These are phyloP conservation scores for Debaryomyces hansenii DNA, from an alignment of 805 yeast genomes.

Conservation along the genomic window DNA sequence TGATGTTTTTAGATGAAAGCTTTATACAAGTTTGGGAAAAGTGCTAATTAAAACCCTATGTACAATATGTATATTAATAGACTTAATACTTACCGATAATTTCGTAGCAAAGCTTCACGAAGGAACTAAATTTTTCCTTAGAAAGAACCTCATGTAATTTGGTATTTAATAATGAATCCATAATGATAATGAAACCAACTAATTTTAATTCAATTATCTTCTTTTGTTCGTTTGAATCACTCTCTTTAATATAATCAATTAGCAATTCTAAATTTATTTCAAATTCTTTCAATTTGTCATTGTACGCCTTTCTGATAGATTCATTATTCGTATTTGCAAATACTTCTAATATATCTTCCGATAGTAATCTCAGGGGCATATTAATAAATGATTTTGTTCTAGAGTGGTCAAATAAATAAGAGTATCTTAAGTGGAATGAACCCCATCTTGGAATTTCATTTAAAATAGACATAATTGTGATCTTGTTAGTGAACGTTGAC, in stretches of 20 bases:
- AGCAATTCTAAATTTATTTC: conserved; percentile 10
- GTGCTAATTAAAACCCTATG: background rate
- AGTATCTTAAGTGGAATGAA: conserved; percentile 24
- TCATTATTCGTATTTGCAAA: background rate
- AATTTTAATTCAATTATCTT: conserved; percentile 14
- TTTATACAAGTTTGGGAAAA: conserved; percentile 69
- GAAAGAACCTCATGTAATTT: conserved; percentile 13
- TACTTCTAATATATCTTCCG: background rate
- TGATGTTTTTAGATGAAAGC: conserved; percentile 61
- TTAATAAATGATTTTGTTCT: background rate
- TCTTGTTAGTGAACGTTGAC: background rate
- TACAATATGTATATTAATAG: conserved; percentile 1
- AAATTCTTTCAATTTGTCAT: conserved; percentile 10
- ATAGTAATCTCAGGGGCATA: background rate
- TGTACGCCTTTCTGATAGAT: background rate
- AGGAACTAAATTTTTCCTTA: conserved; percentile 1
- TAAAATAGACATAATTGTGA: conserved; percentile 15
- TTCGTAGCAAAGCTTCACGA: conserved; percentile 7
- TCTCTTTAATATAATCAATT: conserved; percentile 6
- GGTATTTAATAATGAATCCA: conserved; percentile 20
- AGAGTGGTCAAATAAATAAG: conserved; percentile 18
- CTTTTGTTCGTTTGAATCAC: conserved; percentile 1
- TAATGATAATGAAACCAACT: conserved; percentile 17
- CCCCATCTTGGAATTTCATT: conserved; percentile 26
- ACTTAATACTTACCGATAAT: conserved; percentile 2